Base-by-base conservation (phyloP, 805 yeast species). In the baker's yeast (Saccharomyces cerevisiae) region DNA sequence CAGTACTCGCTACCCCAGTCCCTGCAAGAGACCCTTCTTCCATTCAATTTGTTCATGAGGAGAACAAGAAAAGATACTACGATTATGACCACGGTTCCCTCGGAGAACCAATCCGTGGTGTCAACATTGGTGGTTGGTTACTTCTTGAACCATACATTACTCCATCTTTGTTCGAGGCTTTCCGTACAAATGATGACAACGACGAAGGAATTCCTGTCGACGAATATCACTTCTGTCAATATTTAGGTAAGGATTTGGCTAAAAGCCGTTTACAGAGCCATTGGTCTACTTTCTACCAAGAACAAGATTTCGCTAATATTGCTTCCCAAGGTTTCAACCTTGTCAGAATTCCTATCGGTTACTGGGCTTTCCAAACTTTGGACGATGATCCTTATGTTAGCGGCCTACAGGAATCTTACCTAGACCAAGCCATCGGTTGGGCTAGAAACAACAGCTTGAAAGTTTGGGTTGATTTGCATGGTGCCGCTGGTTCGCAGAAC, bases 401-500 rank as follows among this genome's bases (percentile, higher is more conserved):
- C 65, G 97, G 97, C 32, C 53, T 47, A 32, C 96, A 87, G 70
- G 80, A 73, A 55, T 67, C 72, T 8, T 88, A 86, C 69, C 72
- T 91, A 52, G 95, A 88, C 64, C 72, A 78, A 64, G 96, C 96
- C 14, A 72, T 91, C 46, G 77, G 67, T 17, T 92, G 97, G 97
- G 82, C 88, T 47, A 69, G 80, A 50, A 72, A 74, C 17, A 65
- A 83, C 59, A 78, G 76, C 46, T 66, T 91, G 58, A 83, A 84
- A 66, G 96, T 82, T 26, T 89, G 96, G 97, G 78, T 91, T 47
- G 97, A 92, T 70, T 72, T 91, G 64, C 98, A 91, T 68, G 97
- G 97, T 58, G 96, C 87, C n/a, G 95, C 96, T 32, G 97, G 97
- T 24, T 87, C 96, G 24, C 98, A 91, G 70, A 91, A 91, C 68